Base-by-base conservation (phyloP, 2,329 filamentous ascomycete genomes). In the Didymella lethalis region DNA sequence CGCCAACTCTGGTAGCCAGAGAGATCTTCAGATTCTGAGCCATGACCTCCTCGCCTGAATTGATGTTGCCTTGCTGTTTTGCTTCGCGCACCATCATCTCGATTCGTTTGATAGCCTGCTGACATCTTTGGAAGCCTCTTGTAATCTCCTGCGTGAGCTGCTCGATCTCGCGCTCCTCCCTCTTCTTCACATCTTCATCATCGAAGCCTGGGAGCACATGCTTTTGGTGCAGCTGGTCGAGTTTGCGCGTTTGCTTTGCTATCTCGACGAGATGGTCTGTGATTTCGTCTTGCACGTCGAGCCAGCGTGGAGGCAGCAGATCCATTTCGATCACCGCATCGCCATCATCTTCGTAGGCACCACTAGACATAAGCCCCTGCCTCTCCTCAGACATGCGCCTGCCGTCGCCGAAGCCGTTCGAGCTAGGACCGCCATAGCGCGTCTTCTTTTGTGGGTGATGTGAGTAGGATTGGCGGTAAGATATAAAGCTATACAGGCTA, bases 311-410 rank as follows among this genome's bases (percentile, higher is more conserved):
- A 25, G 95, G 95, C 18, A 99, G 84, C 38, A 97, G 82, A 78
- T 98, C 94, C 95, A 99, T 98, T 82, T 99, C 95, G 71, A 99
- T 98, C 57, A 99, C 88, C 20, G 92, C 91, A 78, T 98, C 94
- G 74, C 93, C 93, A 79, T 97, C 92, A 76, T 96, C 91, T 48
- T 85, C 87, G 75, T 90, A 93, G 68, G 89, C 89, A 70, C 86
- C 88, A 54, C 87, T 84, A 63, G 93, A 91, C 75, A 99, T 90
- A 70, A 99, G 90, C 40, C 94, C 93, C 66, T 92, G 90, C 59
- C 87, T 85, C 79, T 92, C 89, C 70, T 89, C 86, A 43, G 83
- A 80, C 50, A 79, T 70, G 55, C 73, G 68, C 57, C 82, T 70
- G 68, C 70, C 66, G 62, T 80, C 79, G 73, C 74, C 75, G 65